Base-by-base conservation (phyloP, 139 green algal genomes). In the Coccomyxa sp. region DNA sequence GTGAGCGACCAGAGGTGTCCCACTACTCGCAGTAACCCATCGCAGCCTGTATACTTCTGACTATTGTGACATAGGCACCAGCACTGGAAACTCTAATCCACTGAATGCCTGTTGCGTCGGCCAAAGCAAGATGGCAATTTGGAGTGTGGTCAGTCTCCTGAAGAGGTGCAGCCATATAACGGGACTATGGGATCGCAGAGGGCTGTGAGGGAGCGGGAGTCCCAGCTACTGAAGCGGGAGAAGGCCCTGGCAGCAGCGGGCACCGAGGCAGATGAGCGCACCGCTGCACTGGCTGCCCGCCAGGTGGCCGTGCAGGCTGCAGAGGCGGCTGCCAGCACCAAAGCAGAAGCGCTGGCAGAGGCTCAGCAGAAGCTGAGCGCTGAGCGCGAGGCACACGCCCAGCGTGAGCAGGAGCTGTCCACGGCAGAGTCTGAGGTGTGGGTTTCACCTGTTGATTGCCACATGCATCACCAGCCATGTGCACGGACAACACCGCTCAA, bases 181-280 rank as follows among this genome's bases (percentile, higher is more conserved):
- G n/a, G n/a, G n/a, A n/a, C n/a, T n/a, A n/a, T n/a, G n/a, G n/a
- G n/a, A n/a, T 18, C 58, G 34, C 58, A 54, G 44, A 82, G 82
- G 81, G 84, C 82, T 24, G 64, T 88, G 37, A 38, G 55, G 7
- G 84, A 88, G 24, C 79, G 84, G 33, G 82, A 88, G 68, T 37
- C 36, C 27, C 55, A 40, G 4, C 69, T 81, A 39, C 33, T 31
- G 41, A 34, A 70, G 31, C 73, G 74, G 40, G 77, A 81, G 77
- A 29, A n/a, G 33, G 39, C 40, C 34, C 33, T 76, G 16, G 44
- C 33, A 7, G 77, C 76, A 29, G 77, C 68, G 34, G 68, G 38
- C 14, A 39, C 34, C 14, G 55, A 29, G 22, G 40, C 38, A 16
- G 77, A 76, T 18, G 68, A 81, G 77, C 77, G 77, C 40, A 35